Evolutionary conservation across 192 early-diverging fungal species (phyloP), one percentile per base, ranked within the genome.

Genomic region (Polychytrium aggregatum): DNA sequence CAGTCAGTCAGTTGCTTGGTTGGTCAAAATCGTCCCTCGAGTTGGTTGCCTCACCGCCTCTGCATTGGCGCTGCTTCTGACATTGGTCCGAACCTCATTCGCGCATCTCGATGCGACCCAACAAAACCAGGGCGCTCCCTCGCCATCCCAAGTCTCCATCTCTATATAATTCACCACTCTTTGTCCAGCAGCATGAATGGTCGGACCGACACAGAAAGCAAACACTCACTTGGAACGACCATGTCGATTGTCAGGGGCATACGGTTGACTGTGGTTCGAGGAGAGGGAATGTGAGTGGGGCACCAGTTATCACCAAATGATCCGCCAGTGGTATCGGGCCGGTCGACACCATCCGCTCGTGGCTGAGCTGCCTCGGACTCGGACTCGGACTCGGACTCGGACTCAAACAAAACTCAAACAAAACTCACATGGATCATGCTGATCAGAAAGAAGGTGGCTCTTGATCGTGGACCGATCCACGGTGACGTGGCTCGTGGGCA

Each of bases 381-480:
- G n/a, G n/a, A n/a, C n/a, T n/a, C n/a, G n/a, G n/a, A n/a, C n/a
- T 13, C 24, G 14, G 17, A 1, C 24, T 44, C 1, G 13, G 11
- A 44, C 13, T 1, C 16, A 44, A 1, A 25, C 13, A 31, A 14
- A 31, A n/a, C 16, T 37, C 2, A 48, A 17, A 6, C 0, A 9
- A 9, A 41, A 41, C 50, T 52, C 46, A 59, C 53, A n/a, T 20
- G 95, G 95, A 69, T 98, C 95, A 14, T 79, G 76, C 3, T 78
- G 64, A 48, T 92, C 86, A 44, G 86, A 87, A 29, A 98, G 66
- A 48, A 96, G 59, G 61, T 93, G 87, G 10, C 83, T 73, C 55
- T 82, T 82, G 52, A 98, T 93, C 0, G 85, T 92, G 17, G 87
- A 81, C 28, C 86, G 64, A 55, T 98, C 95, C 52, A 98, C 79